Evolutionary conservation across 139 green algal genomes (phyloP), one percentile per base, ranked within the genome.

Genomic region (Chlamydomonas sphaeroides): DNA sequence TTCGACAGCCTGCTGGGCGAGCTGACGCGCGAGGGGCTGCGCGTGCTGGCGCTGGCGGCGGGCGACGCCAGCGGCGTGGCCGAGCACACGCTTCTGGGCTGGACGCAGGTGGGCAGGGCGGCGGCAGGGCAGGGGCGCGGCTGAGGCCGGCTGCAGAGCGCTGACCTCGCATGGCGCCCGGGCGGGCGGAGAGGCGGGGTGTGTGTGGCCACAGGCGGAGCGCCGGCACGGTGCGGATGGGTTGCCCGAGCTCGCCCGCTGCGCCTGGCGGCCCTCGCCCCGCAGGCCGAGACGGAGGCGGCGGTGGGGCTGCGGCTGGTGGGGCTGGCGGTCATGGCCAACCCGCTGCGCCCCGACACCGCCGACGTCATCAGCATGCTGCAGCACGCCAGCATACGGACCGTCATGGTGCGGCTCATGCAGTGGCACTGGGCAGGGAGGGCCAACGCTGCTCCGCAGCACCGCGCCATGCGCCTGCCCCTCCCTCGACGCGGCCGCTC

Each of bases 11-110:
- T 92, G 73, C 87, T 95, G 62, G 87, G 72, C 39, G 70, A 81
- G 57, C 88, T 90, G 83, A 94, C 91, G 25, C 82, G 87, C 26
- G 85, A 94, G 85, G 90, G 91, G 30, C 84, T 95, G 84, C 78
- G 87, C 7, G 82, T 95, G 76, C 70, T 95, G 78, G 84, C 83
- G 2, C 72, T 92, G 30, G 91, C 89, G 32, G 25, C 30, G 38
- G 89, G 84, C 2, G 70, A 87, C 33, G 83, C 65, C 5, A 57
- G 62, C 32, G 32, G 18, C 30, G 83, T 87, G 74, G 30, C 59
- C 1, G 74, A 80, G 74, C 10, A 18, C 8, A 3, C 18, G 59
- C 59, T 80, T 28, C 38, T 80, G 74, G 39, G 59, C 30, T 80
- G 74, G 74, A 80, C 74, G 39, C 74, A 80, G 72, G 28, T 36